Evolutionary conservation across 2,329 filamentous ascomycete genomes (phyloP).

Genomic region (Aspergillaceae sp.): DNA sequence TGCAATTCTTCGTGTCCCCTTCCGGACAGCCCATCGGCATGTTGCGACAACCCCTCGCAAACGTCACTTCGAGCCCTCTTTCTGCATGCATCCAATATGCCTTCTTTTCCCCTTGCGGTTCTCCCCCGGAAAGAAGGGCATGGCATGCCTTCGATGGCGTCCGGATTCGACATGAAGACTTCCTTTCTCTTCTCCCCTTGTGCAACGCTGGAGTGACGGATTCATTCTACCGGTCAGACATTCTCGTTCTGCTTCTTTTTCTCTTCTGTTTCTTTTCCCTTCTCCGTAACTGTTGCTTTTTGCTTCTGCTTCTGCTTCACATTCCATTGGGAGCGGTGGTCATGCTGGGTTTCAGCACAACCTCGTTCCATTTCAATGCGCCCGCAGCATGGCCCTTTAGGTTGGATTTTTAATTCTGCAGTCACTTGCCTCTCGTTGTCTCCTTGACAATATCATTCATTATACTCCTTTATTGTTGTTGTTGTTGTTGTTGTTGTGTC

Average conservation of each 20-base stretch:
- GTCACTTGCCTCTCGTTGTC: too few species aligned
- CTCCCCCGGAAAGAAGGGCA: too few species aligned
- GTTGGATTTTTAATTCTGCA: neutral
- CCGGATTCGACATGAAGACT: neutral
- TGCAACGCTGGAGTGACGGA: neutral
- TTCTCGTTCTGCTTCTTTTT: neutral
- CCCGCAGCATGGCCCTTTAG: neutral
- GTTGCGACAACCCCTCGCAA: too few species aligned
- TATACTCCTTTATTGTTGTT: too few species aligned
- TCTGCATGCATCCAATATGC: too few species aligned
- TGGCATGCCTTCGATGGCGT: neutral
- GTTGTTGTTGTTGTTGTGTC: neutral
- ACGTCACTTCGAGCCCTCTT: too few species aligned
- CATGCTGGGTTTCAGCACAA: neutral
- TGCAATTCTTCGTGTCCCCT: too few species aligned
- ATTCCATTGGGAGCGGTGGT: neutral
- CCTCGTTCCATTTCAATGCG: neutral
- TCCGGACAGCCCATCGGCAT: too few species aligned
- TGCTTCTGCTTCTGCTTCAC: neutral
- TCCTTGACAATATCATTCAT: too few species aligned
- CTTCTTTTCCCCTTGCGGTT: too few species aligned
- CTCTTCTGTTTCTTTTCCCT: neutral
- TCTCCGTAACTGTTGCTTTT: neutral
- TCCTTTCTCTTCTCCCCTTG: neutral
- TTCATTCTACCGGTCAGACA: neutral